Evolutionary conservation across 139 green algal genomes (phyloP), one percentile per base, ranked within the genome.

Genomic region (Dunaliella sp.): DNA sequence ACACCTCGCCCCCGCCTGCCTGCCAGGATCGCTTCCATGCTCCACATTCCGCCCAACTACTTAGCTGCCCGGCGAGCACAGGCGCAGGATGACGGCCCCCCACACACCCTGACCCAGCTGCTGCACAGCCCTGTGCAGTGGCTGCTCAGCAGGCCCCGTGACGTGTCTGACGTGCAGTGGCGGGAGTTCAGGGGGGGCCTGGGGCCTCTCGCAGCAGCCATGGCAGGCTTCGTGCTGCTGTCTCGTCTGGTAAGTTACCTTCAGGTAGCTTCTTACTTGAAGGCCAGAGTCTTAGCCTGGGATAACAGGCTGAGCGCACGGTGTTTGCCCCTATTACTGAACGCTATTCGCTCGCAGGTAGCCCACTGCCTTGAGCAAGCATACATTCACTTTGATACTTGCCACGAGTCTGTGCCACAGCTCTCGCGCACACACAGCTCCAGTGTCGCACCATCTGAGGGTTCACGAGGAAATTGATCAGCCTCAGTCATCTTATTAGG

Each of bases 81-180:
- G n/a, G 76, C 76, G 36, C n/a, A 33, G 76, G n/a, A 81, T 31
- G 34, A 28, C 76, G 76, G n/a, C 36, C 35, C 12, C 35, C 34
- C 34, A 35, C n/a, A 33, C 33, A 1, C 3, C 21, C 26, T 82
- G 83, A 24, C 25, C 32, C 83, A 77, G 83, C 74, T 36, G 24
- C 74, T 36, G 74, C 74, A n/a, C 28, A 21, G 1, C 77, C 24
- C n/a, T 28, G 73, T 86, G 31, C 35, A 28, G 32, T 38, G 48
- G 32, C 1, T 84, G 1, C 48, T 84, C 30, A 32, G 59, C 1
- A 30, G 21, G 48, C 78, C 36, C 1, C 32, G 93, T 77, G 95
- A 98, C 79, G 82, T 97, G 28, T 97, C 94, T 25, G 95, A 98
- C 88, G 86, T 90, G 2, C 95, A 98, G 78, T 98, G 95, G 95